phyloP scores from a whole-genome alignment of 2,329 filamentous ascomycete genomes.

The Ceratocystis smalleyi region DNA sequence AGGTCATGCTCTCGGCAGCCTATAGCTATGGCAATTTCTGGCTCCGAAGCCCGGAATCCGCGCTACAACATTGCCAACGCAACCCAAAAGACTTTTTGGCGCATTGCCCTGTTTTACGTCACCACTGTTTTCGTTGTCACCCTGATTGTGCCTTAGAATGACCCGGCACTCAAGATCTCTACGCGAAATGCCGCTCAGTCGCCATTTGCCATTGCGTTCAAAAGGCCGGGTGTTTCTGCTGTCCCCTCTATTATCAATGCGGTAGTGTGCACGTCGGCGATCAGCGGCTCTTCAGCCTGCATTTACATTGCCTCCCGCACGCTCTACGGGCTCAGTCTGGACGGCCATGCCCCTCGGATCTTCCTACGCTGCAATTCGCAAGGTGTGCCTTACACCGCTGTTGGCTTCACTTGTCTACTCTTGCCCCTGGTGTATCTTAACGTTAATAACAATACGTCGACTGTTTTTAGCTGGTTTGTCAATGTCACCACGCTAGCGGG shows the following conservation, averaged over 20 bases:
- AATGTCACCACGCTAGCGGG: constrained; percentile 30
- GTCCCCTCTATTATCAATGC: constrained; percentile 21
- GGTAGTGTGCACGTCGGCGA: constrained; percentile 20
- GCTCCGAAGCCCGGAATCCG: constrained; percentile 21
- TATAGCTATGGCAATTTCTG: constrained; percentile 25
- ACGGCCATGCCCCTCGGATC: constrained; percentile 27
- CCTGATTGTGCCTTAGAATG: constrained; percentile 21
- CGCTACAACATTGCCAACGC: constrained; percentile 20
- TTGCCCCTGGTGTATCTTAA: constrained; percentile 29
- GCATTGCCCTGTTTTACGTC: constrained; percentile 21
- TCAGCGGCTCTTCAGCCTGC: constrained; percentile 13
- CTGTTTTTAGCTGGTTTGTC: constrained; percentile 30
- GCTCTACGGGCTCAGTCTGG: constrained; percentile 27
- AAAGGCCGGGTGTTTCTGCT: constrained; percentile 18
- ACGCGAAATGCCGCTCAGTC: constrained; percentile 18
- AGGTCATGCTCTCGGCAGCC: constrained; percentile 26
- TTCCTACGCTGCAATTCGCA: constrained; percentile 24
- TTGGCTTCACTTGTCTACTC: constrained; percentile 25
- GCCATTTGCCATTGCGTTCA: constrained; percentile 21
- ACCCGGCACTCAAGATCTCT: constrained; percentile 14
- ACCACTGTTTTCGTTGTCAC: constrained; percentile 19
- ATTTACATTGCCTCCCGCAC: constrained; percentile 29
- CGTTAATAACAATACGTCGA: constrained; percentile 24
- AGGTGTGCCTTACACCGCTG: constrained; percentile 29
- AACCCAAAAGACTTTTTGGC: constrained; percentile 21